Base-by-base conservation (phyloP, 2,329 filamentous ascomycete genomes). In the Drechslerella coelobrocha region DNA sequence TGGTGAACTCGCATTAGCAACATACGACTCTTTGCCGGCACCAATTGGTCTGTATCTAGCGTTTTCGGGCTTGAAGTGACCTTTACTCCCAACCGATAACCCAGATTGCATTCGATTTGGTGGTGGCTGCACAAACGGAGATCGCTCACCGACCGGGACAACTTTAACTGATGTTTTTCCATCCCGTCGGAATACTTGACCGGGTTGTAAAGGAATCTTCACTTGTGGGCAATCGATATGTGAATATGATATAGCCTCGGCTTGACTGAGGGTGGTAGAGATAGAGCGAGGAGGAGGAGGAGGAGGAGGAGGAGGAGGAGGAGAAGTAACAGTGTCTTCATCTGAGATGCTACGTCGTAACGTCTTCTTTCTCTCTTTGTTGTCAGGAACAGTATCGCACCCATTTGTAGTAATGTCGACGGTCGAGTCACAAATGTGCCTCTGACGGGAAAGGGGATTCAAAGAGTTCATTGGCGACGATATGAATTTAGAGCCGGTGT, bases 21-120 rank as follows among this genome's bases (percentile, higher is more conserved):
- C 23, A 4, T 9, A 8, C 2, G 23, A 34, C n/a, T n/a, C n/a
- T 12, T 21, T 4, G 8, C 45, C 47, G 23, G 19, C 45, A 34
- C 50, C 34, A 27, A 68, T 34, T 43, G 56, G 63, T 26, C 54
- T 43, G 23, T 68, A 68, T 21, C 56, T 50, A 37, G 63, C 63
- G 34, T 56, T 61, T 19, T 68, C 63, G 4, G 63, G 63, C 27
- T 43, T 56, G 34, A 68, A 68, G 19, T 19, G 24, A 14, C 23
- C 41, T 10, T 43, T 14, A 29, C n/a, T 39, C n/a, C 29, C 12
- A 37, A 3, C 3, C 5, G 34, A 39, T 14, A 39, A 3, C 12
- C 34, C 17, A 14, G 34, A 39, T 4, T 3, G 12, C 12, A n/a
- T n/a, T 39, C 34, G 34, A 14, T n/a, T 39, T 10, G 17, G 12